These are phyloP conservation scores for Musa balbisiana DNA, from an alignment of 202 grass and related monocot genomes.

Conservation along the genomic window DNA sequence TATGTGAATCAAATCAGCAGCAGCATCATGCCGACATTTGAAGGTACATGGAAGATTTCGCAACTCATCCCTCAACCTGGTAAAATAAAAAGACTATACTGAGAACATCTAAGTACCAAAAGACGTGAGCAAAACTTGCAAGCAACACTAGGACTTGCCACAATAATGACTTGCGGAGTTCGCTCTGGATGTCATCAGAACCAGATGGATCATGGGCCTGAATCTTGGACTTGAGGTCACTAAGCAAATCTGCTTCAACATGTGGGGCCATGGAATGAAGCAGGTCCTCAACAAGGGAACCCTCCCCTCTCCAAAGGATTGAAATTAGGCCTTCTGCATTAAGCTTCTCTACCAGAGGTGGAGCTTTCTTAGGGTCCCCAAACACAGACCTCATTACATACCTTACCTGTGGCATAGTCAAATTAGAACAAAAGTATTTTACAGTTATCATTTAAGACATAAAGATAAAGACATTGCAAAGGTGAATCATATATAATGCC, in stretches of 20 bases:
- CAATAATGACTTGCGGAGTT: conserved; percentile 63
- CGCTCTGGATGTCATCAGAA: conserved; percentile 51
- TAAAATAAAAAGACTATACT: conserved; percentile 15
- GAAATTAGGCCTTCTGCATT: conserved; percentile 55
- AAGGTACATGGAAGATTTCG: conserved; percentile 66
- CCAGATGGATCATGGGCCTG: conserved; percentile 57
- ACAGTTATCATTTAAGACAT: too few relatives aligned
- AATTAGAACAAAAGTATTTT: too few relatives aligned
- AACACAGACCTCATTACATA: conserved; percentile 85
- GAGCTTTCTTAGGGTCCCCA: conserved; percentile 77
- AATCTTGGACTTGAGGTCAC: conserved; percentile 76
- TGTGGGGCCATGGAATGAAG: conserved; percentile 81
- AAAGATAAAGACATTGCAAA: too few relatives aligned
- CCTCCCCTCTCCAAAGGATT: conserved; percentile 86
- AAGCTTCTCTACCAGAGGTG: conserved; percentile 76
- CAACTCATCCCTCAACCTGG: conserved; percentile 90
- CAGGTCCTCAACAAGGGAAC: conserved; percentile 66
- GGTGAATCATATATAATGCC: too few relatives aligned
- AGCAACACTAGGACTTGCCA: conserved; percentile 36
- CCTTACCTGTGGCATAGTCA: conserved; percentile 44
- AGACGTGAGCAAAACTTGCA: neutral
- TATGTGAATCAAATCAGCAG: conserved; percentile 95
- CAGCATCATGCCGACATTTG: conserved; percentile 94
- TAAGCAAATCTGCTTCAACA: conserved; percentile 62
- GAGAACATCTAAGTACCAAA: conserved; percentile 1